phyloP scores from a whole-genome alignment of 768 basidiomycete species.

The Lactifluus volemus region DNA sequence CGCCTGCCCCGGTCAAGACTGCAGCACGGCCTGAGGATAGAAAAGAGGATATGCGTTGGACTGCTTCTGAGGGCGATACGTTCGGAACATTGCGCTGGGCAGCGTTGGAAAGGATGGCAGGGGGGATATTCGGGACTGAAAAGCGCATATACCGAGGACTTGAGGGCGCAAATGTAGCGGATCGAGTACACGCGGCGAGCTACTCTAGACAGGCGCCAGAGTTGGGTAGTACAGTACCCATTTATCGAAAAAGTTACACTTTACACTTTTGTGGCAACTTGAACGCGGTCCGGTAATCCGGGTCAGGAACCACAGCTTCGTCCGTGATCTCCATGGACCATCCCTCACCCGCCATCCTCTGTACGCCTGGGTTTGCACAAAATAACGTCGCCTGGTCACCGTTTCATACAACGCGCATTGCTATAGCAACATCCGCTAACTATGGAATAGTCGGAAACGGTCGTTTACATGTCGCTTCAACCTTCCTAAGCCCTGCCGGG shows the following conservation, averaged over 20 bases:
- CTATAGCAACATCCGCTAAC: constrained; percentile 80
- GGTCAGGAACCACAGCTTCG: too few relatives aligned
- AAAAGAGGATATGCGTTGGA: constrained; percentile 56
- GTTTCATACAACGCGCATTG: constrained; percentile 65
- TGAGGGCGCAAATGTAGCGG: not conserved
- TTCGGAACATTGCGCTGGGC: constrained; percentile 30
- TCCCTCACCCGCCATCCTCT: constrained; percentile 41
- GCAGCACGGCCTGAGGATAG: constrained; percentile 61
- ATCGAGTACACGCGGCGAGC: not conserved
- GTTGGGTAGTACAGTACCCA: not conserved
- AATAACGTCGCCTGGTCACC: constrained; percentile 81
- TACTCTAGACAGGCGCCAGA: not conserved
- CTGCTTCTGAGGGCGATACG: constrained; percentile 42
- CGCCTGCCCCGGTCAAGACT: constrained; percentile 84
- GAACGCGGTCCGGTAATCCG: too few relatives aligned
- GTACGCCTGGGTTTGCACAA: constrained; percentile 80
- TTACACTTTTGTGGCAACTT: not conserved
- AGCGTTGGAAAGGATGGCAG: constrained; percentile 38
- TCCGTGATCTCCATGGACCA: constrained; percentile 27
- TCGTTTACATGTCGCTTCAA: constrained; percentile 60
- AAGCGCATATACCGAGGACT: constrained; percentile 50
- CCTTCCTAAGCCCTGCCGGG: constrained; percentile 40
- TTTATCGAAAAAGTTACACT: not conserved
- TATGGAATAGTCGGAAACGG: constrained; percentile 96
- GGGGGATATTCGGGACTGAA: constrained; percentile 70